Base-by-base conservation (phyloP, 2,329 filamentous ascomycete genomes). In the Phoma sp. region DNA sequence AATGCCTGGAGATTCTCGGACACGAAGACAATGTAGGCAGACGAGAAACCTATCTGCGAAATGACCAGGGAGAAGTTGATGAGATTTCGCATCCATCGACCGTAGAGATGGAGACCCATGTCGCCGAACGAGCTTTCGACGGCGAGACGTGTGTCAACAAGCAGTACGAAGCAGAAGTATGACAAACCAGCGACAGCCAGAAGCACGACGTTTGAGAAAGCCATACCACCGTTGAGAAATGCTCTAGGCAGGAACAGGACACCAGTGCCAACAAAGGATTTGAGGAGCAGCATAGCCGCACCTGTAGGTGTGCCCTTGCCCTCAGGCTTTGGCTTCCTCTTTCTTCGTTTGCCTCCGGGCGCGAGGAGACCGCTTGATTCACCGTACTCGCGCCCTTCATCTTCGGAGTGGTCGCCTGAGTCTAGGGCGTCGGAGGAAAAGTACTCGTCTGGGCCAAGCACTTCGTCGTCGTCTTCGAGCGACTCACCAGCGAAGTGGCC, bases 401-500 rank as follows among this genome's bases (percentile, higher is more conserved):
- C 68, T 38, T 85, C 84, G 57, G 76, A 77, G 50, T 84, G 77
- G 36, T 82, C 80, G 59, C 74, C 77, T 43, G 78, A 77, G 25
- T 87, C 85, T 55, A 88, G 87, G 21, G 86, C 82, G 64, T 90
- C 90, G 0, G 91, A 93, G 7, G 88, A 89, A 73, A 97, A 97
- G 76, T 96, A 97, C 71, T 97, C 94, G 73, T 96, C 90, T 1
- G 92, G 91, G 5, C 84, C 86, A 13, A 96, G 80, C 1, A 88
- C 91, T 74, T 98, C 94, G 66, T 98, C 95, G 66, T 98, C 95
- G 76, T 99, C 95, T 74, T 97, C 93, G 12, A 99, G 84, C 72
- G 96, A 90, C 76, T 99, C 95, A 77, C 95, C 95, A 2, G 95
- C 95, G 73, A 99, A 99, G 77, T 99, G 95, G 4, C 95, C 95